Evolutionary conservation across 345 rosid species (phyloP).

Genomic region (Anacardium occidentale): DNA sequence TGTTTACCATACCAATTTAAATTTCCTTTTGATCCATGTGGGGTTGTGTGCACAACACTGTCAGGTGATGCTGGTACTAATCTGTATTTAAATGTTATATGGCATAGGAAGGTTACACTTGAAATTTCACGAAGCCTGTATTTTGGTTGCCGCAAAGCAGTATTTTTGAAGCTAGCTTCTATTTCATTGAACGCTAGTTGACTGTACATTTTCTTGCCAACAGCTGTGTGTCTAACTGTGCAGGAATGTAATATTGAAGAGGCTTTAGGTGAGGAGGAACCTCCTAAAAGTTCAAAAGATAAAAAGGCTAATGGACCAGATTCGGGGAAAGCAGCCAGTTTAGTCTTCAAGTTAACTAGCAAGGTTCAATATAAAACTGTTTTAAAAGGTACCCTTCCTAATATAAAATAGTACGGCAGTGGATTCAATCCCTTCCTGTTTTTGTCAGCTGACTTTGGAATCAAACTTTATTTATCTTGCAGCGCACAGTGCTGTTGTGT

Average conservation of each 20-base stretch:
- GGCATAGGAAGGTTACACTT: neutral
- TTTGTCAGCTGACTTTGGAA: neutral
- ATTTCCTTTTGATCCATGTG: neutral
- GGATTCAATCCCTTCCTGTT: neutral
- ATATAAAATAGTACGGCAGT: neutral
- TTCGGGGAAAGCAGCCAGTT: slow-evolving; percentile 57
- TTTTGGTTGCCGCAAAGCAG: neutral
- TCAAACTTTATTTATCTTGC: slow-evolving; percentile 23
- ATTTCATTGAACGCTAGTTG: neutral
- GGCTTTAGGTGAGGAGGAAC: slow-evolving; percentile 71
- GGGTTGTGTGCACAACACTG: neutral
- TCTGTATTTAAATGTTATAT: neutral
- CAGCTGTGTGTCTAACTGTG: neutral
- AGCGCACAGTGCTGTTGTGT: slow-evolving; percentile 80
- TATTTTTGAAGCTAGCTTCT: neutral
- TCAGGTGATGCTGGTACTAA: neutral
- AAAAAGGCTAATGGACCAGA: slow-evolving; percentile 85
- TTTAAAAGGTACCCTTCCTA: slow-evolving; percentile 51
- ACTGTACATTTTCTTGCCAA: neutral
- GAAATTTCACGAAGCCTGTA: too few relatives aligned
- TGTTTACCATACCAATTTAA: too few relatives aligned
- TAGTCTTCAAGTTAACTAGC: slow-evolving; percentile 81
- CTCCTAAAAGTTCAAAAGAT: slow-evolving; percentile 72
- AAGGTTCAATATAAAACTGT: slow-evolving; percentile 92
- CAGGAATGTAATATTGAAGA: slow-evolving; percentile 95